phyloP scores from a whole-genome alignment of 805 yeast genomes.

The Hyphopichia homilentoma region DNA sequence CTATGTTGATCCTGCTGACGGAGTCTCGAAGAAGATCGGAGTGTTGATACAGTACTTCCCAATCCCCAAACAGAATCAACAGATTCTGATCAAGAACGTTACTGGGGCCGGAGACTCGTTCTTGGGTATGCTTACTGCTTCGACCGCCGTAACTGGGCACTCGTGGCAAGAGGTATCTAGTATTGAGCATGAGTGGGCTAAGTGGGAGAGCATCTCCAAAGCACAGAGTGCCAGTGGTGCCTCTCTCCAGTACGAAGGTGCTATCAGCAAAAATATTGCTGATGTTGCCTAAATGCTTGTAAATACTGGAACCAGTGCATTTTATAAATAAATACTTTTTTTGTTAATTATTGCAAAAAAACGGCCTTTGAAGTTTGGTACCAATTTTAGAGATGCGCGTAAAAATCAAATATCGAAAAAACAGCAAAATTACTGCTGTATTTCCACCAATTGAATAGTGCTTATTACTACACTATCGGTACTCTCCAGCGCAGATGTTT shows the following conservation, averaged over 20 bases:
- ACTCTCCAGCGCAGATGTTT: too few species aligned
- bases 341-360: too few species aligned
- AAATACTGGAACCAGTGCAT: too few species aligned
- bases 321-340: too few species aligned
- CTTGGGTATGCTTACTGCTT: slow-evolving; percentile 57
- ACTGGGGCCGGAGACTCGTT: slow-evolving; percentile 91
- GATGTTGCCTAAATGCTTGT: too few species aligned
- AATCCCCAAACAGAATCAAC: slow-evolving; percentile 27
- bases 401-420: too few species aligned
- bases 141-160: slow-evolving; percentile 13
- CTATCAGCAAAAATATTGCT: slow-evolving; percentile 29
- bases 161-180: slow-evolving; percentile 24
- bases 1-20: slow-evolving; percentile 6
- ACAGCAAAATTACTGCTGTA: too few species aligned
- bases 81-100: slow-evolving; percentile 50
- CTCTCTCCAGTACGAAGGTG: slow-evolving; percentile 14
- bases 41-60: slow-evolving; percentile 63
- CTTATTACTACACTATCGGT: too few species aligned
- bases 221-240: slow-evolving; percentile 41
- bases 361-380: too few species aligned
- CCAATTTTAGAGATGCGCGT: too few species aligned
- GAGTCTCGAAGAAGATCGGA: slow-evolving; percentile 32
- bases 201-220: slow-evolving; percentile 33
- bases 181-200: slow-evolving; percentile 33
- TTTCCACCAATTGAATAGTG: too few species aligned